phyloP scores from a whole-genome alignment of 2,329 filamentous ascomycete genomes.

The Coniochaeta hoffmannii region DNA sequence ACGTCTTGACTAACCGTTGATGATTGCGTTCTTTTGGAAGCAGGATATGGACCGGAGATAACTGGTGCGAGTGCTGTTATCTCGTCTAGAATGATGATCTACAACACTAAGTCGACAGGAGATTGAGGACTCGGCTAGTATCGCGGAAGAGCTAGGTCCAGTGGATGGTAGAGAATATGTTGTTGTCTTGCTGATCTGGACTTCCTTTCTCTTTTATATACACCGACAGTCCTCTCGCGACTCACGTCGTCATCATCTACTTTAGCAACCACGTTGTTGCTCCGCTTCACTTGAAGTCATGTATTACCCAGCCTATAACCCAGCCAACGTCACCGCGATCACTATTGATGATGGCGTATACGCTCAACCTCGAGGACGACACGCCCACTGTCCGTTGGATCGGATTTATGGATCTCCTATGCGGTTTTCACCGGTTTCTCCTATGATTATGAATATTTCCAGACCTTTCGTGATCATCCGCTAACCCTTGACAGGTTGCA shows the following conservation, averaged over 20 bases:
- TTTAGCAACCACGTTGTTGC: background rate
- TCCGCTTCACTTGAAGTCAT: background rate
- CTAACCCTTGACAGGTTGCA: background rate
- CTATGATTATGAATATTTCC: background rate
- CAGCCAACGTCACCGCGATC: background rate
- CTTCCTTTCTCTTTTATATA: background rate
- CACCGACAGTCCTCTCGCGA: background rate
- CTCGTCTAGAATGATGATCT: too few relatives aligned
- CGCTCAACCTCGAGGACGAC: background rate
- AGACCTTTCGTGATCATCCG: background rate
- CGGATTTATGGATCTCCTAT: background rate
- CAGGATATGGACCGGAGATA: too few relatives aligned
- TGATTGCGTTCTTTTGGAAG: too few relatives aligned
- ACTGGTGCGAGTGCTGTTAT: too few relatives aligned
- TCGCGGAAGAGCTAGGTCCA: too few relatives aligned
- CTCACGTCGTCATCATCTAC: background rate
- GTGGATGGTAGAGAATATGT: too few relatives aligned
- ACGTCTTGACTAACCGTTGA: too few relatives aligned
- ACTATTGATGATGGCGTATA: background rate
- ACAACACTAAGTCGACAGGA: too few relatives aligned
- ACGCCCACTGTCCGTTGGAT: background rate
- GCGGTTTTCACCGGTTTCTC: background rate
- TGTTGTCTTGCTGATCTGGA: too few relatives aligned
- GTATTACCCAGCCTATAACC: background rate
- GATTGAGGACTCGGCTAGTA: too few relatives aligned